These are phyloP conservation scores for Kwoniella dejecticola DNA, from an alignment of 768 basidiomycete genomes.

Conservation along the genomic window DNA sequence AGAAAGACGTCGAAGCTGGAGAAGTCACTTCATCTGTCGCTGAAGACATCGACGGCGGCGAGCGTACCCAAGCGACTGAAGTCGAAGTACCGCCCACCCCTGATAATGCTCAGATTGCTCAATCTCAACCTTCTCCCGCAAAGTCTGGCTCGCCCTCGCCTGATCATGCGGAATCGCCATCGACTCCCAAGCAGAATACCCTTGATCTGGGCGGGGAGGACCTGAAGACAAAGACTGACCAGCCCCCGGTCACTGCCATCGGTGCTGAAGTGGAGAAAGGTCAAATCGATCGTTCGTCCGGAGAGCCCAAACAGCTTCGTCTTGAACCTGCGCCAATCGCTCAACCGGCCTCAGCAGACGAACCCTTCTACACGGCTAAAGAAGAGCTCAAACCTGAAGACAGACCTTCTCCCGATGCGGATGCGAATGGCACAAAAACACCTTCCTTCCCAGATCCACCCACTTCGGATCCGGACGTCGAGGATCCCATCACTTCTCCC, in stretches of 20 bases:
- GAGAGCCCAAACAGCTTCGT: slow-evolving; percentile 32
- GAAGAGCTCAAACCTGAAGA: slow-evolving; percentile 5
- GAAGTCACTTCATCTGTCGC: slow-evolving; percentile 8
- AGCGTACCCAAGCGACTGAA: not conserved
- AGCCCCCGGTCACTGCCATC: slow-evolving; percentile 18
- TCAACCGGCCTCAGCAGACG: slow-evolving; percentile 28
- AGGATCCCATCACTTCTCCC: slow-evolving; percentile 17
- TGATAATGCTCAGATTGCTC: not conserved
- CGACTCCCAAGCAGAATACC: not conserved
- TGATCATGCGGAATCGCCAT: not conserved
- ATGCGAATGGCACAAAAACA: not conserved
- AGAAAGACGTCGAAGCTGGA: slow-evolving; percentile 1
- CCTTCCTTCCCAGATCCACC: slow-evolving; percentile 32
- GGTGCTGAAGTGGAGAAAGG: slow-evolving; percentile 9
- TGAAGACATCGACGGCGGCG: not conserved
- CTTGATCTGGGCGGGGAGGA: not conserved
- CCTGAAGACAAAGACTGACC: slow-evolving; percentile 15
- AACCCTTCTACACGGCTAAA: not conserved
- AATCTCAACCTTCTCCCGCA: not conserved
- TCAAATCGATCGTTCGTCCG: not conserved
- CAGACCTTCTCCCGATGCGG: not conserved
- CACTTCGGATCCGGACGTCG: slow-evolving; percentile 23
- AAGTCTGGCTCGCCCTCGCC: not conserved
- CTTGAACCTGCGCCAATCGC: slow-evolving; percentile 46
- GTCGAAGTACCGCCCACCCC: slow-evolving; percentile 7